Evolutionary conservation across 176 grass and related monocot species (phyloP).

Genomic region (Miscanthus lutarioriparius): DNA sequence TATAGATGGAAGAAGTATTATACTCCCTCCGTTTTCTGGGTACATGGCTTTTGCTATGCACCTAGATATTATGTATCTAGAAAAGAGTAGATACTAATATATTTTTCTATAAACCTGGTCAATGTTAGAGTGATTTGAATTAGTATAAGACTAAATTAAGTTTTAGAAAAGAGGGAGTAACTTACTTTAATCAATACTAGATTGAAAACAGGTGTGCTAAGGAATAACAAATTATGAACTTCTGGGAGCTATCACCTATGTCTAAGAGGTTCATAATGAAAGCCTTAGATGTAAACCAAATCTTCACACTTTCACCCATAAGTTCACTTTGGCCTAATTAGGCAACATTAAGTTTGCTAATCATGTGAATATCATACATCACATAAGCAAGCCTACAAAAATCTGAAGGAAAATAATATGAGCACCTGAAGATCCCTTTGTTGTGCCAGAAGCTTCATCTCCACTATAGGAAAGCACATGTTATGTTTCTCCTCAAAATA

Average conservation of each 20-base stretch:
- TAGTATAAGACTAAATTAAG: too few species aligned
- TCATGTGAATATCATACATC: neutral
- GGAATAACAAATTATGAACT: neutral
- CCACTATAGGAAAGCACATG: slow-evolving; percentile 47
- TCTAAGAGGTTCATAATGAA: neutral
- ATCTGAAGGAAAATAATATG: slow-evolving; percentile 9
- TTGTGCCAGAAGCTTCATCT: slow-evolving; percentile 99
- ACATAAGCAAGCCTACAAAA: neutral
- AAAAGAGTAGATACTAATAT: too few species aligned
- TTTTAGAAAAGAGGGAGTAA: too few species aligned
- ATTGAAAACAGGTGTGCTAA: neutral
- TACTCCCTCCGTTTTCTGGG: too few species aligned
- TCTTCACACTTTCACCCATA: slow-evolving; percentile 4
- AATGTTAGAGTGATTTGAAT: too few species aligned
- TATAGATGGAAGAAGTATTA: too few species aligned
- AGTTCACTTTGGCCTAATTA: neutral
- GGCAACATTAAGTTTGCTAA: neutral
- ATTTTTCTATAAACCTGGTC: too few species aligned
- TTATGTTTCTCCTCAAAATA: slow-evolving; percentile 27
- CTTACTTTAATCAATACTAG: too few species aligned
- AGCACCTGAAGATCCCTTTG: slow-evolving; percentile 96
- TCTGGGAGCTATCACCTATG: neutral
- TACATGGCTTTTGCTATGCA: too few species aligned
- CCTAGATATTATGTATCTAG: too few species aligned
- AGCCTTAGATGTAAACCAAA: neutral